Base-by-base conservation (phyloP, 768 basidiomycete genomes). In the Boletus fagicola region DNA sequence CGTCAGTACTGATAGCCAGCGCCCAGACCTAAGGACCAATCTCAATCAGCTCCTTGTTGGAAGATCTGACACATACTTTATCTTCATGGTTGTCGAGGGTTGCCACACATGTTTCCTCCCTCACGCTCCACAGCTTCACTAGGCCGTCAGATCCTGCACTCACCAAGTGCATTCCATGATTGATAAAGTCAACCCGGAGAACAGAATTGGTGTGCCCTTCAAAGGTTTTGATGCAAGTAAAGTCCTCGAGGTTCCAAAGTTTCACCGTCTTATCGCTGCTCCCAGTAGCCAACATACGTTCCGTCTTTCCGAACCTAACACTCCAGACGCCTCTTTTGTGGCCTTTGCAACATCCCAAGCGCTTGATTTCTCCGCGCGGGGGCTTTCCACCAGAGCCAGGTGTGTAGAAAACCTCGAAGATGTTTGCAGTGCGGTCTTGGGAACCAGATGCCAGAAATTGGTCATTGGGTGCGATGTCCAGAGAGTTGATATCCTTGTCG, bases 161-260 rank as follows among this genome's bases (percentile, higher is more conserved):
- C 47, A 94, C 88, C 40, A 99, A 76, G 74, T 97, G 94, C 79
- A 83, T 79, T 18, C 89, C 95, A 44, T 76, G 69, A 64, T 89
- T 90, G 44, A 98, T 68, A 71, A 97, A 98, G 66, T 94, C 93
- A 31, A 98, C 92, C 51, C 95, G 78, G 52, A 99, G 74, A 33
- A 99, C 94, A 13, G 97, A 97, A 72, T 98, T 98, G 9, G 94
- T 93, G 72, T 99, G 97, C 0, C 97, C 97, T 75, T 99, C 97
- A 65, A 98, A 94, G 22, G 97, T 98, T 80, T 94, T 85, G 59
- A 98, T 69, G 71, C 97, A 99, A 26, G 91, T 84, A 73, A 88
- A 97, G 68, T 98, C 93, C 60, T 95, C 91, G 61, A 98, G 72
- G 73, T 80, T 94, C 97, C 97, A 99, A 33, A 99, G 74, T 71